phyloP scores from a whole-genome alignment of 1,284 basidiomycete species.

The Dichomitus squalens region DNA sequence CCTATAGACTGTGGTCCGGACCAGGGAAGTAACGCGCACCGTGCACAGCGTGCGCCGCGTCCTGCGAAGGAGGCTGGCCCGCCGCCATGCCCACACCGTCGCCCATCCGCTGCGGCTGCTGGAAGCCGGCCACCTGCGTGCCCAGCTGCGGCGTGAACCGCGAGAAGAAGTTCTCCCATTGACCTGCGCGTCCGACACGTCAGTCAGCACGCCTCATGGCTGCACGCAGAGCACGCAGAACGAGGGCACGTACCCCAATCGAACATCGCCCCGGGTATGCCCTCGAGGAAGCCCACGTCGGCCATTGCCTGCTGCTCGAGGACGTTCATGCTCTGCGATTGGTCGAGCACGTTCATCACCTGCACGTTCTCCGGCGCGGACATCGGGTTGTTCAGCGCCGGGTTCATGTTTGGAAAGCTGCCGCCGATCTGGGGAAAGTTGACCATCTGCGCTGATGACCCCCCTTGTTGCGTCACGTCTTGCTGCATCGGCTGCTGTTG shows the following conservation, averaged over 20 bases:
- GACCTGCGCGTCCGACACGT: constrained; percentile 45
- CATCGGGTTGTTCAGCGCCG: constrained; percentile 41
- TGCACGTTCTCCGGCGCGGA: constrained; percentile 57
- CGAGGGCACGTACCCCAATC: constrained; percentile 75
- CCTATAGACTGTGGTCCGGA: constrained; percentile 14
- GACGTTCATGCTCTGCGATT: constrained; percentile 51
- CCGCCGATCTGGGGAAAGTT: constrained; percentile 52
- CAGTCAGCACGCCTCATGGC: background rate
- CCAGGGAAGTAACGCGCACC: constrained; percentile 16
- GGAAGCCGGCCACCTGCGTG: constrained; percentile 5
- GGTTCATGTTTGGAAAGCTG: constrained; percentile 60
- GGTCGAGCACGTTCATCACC: constrained; percentile 74
- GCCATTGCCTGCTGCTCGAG: constrained; percentile 65
- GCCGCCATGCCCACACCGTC: constrained; percentile 15
- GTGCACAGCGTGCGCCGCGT: constrained; percentile 4
- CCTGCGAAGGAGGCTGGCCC: constrained; percentile 15
- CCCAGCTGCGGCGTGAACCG: constrained; percentile 34
- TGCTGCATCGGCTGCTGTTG: constrained; percentile 18
- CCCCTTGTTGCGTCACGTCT: background rate
- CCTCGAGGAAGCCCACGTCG: constrained; percentile 77
- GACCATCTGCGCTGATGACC: constrained; percentile 43
- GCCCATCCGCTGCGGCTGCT: constrained; percentile 10
- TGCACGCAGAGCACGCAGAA: background rate
- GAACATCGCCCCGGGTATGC: constrained; percentile 84
- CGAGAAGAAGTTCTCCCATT: constrained; percentile 78